Evolutionary conservation across 768 basidiomycete species (phyloP).

Genomic region (Lactarius evosmus): DNA sequence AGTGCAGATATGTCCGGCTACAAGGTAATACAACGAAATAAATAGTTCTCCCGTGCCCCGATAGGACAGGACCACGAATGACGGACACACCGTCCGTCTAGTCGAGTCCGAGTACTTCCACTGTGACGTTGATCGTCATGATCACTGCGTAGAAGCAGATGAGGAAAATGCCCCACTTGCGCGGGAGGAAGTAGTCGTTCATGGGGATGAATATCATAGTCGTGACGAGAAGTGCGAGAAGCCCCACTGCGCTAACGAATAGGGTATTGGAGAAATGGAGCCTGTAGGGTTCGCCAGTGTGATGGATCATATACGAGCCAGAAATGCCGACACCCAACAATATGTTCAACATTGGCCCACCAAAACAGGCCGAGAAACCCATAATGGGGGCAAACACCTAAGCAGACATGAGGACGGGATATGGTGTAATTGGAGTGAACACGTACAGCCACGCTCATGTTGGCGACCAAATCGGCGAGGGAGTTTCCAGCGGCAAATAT

Average conservation of each 20-base stretch:
- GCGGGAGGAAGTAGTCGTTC: constrained; percentile 77
- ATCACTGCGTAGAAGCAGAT: constrained; percentile 69
- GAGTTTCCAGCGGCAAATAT: constrained; percentile 98
- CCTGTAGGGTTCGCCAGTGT: constrained; percentile 59
- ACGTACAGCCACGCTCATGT: constrained; percentile 88
- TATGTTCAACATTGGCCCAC: constrained; percentile 90
- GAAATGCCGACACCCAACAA: constrained; percentile 89
- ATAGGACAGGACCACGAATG: neutral
- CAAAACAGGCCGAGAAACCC: constrained; percentile 95
- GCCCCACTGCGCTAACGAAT: constrained; percentile 75
- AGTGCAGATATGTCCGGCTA: constrained; percentile 6
- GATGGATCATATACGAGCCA: constrained; percentile 77
- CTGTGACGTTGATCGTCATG: constrained; percentile 76
- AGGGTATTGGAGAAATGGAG: constrained; percentile 81
- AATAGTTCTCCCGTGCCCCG: neutral
- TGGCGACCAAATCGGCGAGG: constrained; percentile 93
- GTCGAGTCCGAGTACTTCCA: constrained; percentile 52
- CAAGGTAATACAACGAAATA: constrained; percentile 13
- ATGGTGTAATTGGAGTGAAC: neutral
- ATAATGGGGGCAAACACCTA: constrained; percentile 86
- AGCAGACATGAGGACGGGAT: neutral
- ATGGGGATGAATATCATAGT: constrained; percentile 84
- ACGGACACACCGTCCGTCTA: constrained; percentile 13
- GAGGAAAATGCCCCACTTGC: constrained; percentile 79
- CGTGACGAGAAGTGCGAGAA: constrained; percentile 68